These are phyloP conservation scores for Singerocomus inundabilis DNA, from an alignment of 1,284 basidiomycete genomes.

Conservation along the genomic window DNA sequence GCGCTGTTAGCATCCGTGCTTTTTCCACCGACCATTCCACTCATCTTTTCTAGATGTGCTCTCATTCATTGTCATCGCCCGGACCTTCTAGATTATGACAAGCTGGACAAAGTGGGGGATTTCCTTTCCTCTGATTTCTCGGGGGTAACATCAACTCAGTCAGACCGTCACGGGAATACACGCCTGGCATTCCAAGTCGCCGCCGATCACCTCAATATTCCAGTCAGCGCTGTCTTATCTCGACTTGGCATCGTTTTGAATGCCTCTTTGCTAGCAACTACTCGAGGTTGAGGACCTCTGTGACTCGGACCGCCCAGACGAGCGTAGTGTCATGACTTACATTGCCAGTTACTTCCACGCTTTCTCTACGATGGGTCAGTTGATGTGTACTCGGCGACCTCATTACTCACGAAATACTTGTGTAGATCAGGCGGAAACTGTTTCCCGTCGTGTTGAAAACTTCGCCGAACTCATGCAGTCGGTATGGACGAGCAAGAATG, in stretches of 20 bases:
- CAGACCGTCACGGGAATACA: slow-evolving; percentile 79
- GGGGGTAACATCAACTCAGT: slow-evolving; percentile 37
- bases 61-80: slow-evolving; percentile 97
- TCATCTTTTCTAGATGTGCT: slow-evolving; percentile 68
- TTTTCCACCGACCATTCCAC: not conserved
- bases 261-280: slow-evolving; percentile 61
- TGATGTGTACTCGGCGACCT: not conserved
- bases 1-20: slow-evolving; percentile 70
- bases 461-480: slow-evolving; percentile 95
- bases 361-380: slow-evolving; percentile 91
- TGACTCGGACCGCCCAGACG: slow-evolving; percentile 84
- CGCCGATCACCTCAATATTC: slow-evolving; percentile 83
- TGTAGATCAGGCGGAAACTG: slow-evolving; percentile 91
- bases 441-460: slow-evolving; percentile 90
- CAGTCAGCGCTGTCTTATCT: slow-evolving; percentile 52
- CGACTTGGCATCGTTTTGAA: slow-evolving; percentile 2
- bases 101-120: slow-evolving; percentile 66
- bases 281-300: slow-evolving; percentile 98
- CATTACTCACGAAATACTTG: not conserved
- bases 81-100: slow-evolving; percentile 88
- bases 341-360: slow-evolving; percentile 98
- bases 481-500: slow-evolving; percentile 82
- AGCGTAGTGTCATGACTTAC: slow-evolving; percentile 95
- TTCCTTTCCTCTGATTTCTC: not conserved
- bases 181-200: slow-evolving; percentile 85